A percentile compares a stretch with the other conserved stretches of the same genome.
Evolutionary conservation across 495 filamentous ascomycete genomes (phyloP).

Genomic region (Xylaria intraflava): DNA sequence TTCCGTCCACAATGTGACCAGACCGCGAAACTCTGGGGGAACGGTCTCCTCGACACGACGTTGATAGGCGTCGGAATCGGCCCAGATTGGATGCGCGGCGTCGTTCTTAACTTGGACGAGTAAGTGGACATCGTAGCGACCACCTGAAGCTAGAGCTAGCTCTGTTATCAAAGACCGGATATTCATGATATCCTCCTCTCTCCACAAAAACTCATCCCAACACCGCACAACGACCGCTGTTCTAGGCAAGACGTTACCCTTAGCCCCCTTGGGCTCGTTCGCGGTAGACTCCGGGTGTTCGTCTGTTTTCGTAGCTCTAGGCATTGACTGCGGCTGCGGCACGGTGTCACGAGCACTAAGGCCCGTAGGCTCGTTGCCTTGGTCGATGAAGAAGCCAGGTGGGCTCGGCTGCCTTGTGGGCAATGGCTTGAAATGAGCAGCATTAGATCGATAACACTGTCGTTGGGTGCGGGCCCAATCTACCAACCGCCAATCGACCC

Average conservation of each 20-base stretch:
- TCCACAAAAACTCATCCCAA: conserved; percentile 66
- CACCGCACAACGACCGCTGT: conserved; percentile 70
- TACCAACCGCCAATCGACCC: conserved; percentile 67
- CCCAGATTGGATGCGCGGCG: conserved; percentile 55
- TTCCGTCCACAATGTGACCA: conserved; percentile 88
- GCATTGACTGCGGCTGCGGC: neutral
- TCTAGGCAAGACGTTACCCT: conserved; percentile 47
- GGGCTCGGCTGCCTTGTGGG: conserved; percentile 31
- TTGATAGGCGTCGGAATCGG: conserved; percentile 52
- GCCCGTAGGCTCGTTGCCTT: conserved; percentile 4
- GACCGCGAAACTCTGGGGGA: conserved; percentile 79
- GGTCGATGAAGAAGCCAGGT: conserved; percentile 38
- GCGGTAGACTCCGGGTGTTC: conserved; percentile 41
- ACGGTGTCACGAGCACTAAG: conserved; percentile 16
- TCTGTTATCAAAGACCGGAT: conserved; percentile 72
- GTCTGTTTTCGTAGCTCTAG: neutral
- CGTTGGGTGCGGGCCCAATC: conserved; percentile 71
- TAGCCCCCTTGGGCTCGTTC: conserved; percentile 51
- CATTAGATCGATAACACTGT: conserved; percentile 62
- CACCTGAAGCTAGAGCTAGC: conserved; percentile 66
- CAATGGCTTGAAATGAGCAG: conserved; percentile 54
- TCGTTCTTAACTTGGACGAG: conserved; percentile 72
- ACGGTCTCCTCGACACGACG: conserved; percentile 58
- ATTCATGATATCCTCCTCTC: conserved; percentile 60
- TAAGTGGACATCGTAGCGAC: conserved; percentile 74